Evolutionary conservation across 192 early-diverging fungal species (phyloP).

Genomic region (Phlyctochytrium bullatum): DNA sequence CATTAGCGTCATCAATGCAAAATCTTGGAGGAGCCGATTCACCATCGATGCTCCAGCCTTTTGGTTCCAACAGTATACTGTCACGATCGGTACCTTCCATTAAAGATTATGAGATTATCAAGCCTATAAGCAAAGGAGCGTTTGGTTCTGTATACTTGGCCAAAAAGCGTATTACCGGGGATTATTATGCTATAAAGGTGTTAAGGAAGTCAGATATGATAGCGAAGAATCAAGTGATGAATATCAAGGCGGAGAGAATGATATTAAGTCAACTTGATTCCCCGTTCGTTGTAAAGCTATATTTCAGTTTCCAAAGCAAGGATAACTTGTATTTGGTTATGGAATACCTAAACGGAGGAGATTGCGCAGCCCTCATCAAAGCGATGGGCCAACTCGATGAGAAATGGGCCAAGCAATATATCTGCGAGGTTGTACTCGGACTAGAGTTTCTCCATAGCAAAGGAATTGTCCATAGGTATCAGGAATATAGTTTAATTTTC

Average conservation of each 20-base stretch:
- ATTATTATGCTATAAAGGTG: constrained; percentile 87
- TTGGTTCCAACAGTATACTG: background rate
- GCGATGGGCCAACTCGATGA: constrained; percentile 67
- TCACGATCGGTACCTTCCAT: constrained; percentile 65
- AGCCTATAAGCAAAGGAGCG: constrained; percentile 87
- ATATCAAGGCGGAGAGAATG: constrained; percentile 86
- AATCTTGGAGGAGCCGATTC: constrained; percentile 2
- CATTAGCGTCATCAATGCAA: background rate
- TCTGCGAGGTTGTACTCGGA: constrained; percentile 79
- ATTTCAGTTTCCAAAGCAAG: constrained; percentile 79
- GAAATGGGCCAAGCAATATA: constrained; percentile 81
- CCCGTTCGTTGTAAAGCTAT: constrained; percentile 80
- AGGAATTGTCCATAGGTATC: constrained; percentile 78
- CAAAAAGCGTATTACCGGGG: constrained; percentile 79
- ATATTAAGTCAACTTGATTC: constrained; percentile 85
- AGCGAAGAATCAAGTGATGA: constrained; percentile 88
- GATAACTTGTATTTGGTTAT: constrained; percentile 85
- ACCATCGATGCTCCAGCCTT: background rate
- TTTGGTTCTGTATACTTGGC: constrained; percentile 86
- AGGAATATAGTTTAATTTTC: constrained; percentile 13
- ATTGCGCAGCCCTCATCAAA: constrained; percentile 84
- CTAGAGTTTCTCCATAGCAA: constrained; percentile 75
- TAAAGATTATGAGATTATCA: constrained; percentile 88
- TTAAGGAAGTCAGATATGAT: constrained; percentile 86
- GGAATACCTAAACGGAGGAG: constrained; percentile 87